These are phyloP conservation scores for Aspergillus sp. DNA, from an alignment of 2,329 filamentous ascomycete species.

Conservation along the genomic window DNA sequence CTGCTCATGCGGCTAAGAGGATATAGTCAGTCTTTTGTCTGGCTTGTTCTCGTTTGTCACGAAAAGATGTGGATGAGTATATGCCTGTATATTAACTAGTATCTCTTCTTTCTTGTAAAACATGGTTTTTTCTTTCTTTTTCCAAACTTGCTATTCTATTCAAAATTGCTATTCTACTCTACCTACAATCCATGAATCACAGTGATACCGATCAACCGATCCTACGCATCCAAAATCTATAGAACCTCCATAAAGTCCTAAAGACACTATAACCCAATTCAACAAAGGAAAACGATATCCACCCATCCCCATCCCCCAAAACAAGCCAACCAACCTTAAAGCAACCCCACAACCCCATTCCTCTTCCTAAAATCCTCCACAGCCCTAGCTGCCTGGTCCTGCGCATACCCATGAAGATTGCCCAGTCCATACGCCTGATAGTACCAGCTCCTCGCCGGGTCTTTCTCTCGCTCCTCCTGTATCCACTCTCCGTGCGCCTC, in stretches of 20 bases:
- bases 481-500: background rate
- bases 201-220: too few relatives aligned
- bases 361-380: background rate
- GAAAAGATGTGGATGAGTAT: background rate
- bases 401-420: background rate
- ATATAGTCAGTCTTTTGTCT: background rate
- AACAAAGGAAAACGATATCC: background rate
- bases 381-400: background rate
- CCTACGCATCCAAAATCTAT: too few relatives aligned
- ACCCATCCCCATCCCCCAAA: background rate
- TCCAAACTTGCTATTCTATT: too few relatives aligned
- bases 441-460: background rate
- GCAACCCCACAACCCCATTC: background rate
- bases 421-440: background rate
- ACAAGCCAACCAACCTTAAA: background rate
- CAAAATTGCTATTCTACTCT: too few relatives aligned
- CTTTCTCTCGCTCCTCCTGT: background rate
- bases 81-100: background rate
- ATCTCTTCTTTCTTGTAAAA: background rate
- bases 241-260: too few relatives aligned
- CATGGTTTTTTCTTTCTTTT: background rate
- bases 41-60: background rate
- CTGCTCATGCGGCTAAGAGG: constrained; percentile 6
- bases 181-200: too few relatives aligned
- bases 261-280: background rate